Evolutionary conservation across 257 asterid species (phyloP).

Genomic region (Nicotiana otophora): DNA sequence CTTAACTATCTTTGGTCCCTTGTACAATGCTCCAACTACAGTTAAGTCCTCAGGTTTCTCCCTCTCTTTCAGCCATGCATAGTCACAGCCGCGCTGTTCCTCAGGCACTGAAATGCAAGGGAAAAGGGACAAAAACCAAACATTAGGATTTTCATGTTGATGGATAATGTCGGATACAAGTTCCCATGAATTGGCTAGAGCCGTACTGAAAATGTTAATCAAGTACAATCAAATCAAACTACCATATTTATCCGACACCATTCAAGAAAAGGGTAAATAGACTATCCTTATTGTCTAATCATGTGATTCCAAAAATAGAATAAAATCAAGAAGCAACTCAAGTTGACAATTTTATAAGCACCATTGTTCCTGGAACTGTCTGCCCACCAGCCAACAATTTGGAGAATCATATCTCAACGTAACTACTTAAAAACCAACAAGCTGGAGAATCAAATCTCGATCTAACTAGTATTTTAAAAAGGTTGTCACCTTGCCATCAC

Average conservation of each 20-base stretch:
- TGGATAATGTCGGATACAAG: background rate
- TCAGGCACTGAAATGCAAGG: background rate
- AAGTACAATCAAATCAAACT: background rate
- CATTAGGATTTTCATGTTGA: background rate
- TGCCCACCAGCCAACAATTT: background rate
- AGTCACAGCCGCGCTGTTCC: slow-evolving; percentile 34
- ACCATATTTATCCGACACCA: background rate
- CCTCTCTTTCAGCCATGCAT: slow-evolving; percentile 79
- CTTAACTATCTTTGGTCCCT: slow-evolving; percentile 56
- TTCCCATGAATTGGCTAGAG: background rate
- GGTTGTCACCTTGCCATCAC: too few relatives aligned
- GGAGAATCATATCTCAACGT: background rate
- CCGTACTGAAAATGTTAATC: background rate
- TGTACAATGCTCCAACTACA: slow-evolving; percentile 50
- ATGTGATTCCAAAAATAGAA: slow-evolving; percentile 3
- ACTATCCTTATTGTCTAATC: background rate
- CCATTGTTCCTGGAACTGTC: slow-evolving; percentile 1
- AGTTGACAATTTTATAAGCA: background rate
- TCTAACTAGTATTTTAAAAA: too few relatives aligned
- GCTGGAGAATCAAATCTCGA: too few relatives aligned
- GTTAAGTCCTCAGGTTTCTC: slow-evolving; percentile 60
- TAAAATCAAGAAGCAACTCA: background rate
- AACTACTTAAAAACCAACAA: background rate
- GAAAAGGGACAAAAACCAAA: background rate
- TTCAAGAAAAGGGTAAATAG: background rate